Evolutionary conservation across 1,284 basidiomycete genomes (phyloP).

Genomic region (Abortiporus biennis): DNA sequence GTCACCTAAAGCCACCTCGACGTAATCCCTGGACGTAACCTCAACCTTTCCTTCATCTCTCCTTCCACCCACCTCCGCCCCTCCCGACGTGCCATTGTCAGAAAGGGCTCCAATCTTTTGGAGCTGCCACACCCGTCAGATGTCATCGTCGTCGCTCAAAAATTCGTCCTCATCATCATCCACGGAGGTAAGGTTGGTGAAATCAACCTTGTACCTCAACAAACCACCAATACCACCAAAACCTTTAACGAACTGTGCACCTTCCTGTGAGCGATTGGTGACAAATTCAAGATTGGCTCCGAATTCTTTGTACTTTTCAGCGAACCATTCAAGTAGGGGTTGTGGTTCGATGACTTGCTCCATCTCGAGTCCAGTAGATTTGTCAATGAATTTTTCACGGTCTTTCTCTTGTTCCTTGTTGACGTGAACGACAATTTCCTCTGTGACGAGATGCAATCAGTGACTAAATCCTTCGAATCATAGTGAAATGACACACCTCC

Average conservation of each 20-base stretch:
- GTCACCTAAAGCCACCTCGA: too few relatives aligned
- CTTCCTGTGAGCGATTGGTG: slow-evolving; percentile 91
- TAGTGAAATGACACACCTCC: slow-evolving; percentile 59
- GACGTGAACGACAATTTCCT: slow-evolving; percentile 77
- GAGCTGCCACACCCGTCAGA: slow-evolving; percentile 84
- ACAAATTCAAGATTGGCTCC: slow-evolving; percentile 92
- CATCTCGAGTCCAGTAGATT: slow-evolving; percentile 94
- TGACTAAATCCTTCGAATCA: too few relatives aligned
- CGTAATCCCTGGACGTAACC: too few relatives aligned
- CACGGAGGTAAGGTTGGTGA: slow-evolving; percentile 66
- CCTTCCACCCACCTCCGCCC: slow-evolving; percentile 40
- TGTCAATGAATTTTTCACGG: slow-evolving; percentile 91
- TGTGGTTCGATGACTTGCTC: slow-evolving; percentile 79
- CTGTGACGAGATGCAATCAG: too few relatives aligned
- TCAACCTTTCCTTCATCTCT: too few relatives aligned
- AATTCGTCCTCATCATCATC: slow-evolving; percentile 76
- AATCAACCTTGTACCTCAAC: slow-evolving; percentile 93
- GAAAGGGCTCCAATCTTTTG: slow-evolving; percentile 55
- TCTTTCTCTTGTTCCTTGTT: slow-evolving; percentile 86
- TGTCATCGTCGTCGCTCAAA: slow-evolving; percentile 74
- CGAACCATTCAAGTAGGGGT: slow-evolving; percentile 93
- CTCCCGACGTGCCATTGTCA: slow-evolving; percentile 50
- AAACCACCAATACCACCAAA: slow-evolving; percentile 98
- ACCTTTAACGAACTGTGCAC: slow-evolving; percentile 97
- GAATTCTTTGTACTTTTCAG: slow-evolving; percentile 98